Base-by-base conservation (phyloP, 1,139 yeast species). In the Blastobotrys aristatus region DNA sequence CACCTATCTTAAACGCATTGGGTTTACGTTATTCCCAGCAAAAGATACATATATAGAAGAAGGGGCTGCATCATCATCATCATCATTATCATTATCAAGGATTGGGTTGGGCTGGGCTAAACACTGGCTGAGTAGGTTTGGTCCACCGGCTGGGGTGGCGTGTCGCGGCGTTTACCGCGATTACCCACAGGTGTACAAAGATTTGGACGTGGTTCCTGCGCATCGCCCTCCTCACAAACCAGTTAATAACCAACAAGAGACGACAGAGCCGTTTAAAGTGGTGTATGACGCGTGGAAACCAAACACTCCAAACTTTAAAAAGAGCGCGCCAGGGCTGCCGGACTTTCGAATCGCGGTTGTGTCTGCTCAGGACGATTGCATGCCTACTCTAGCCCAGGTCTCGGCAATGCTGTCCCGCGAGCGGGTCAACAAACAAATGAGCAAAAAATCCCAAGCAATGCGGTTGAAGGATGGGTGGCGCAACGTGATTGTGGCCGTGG, bases 231-330 rank as follows among this genome's bases (percentile, higher is more conserved):
- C 59, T 2, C 56, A 51, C 26, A 24, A 30, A 6, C 37, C n/a
- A 14, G 18, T 24, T 41, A 24, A 45, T 47, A 14, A 39, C 6
- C 29, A 17, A 18, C 8, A 17, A 20, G 43, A 18, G n/a, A 33
- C 14, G 11, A 33, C 17, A 14, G 46, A 46, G 10, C 58, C 61
- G n/a, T 57, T 51, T 33, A 44, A 52, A 13, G 54, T 70, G 20
- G 66, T 73, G 1, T 89, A 74, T 57, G 75, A 84, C 57, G 87
- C 87, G 1, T 90, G 97, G 97, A 89, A 86, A 63, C 97, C 97
- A 0, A 71, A 75, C 1, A 77, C 83, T 0, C 66, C 65, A 64
- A 50, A 53, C 8, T 90, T 86, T 66, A 80, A 80, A 49, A 89
- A 89, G 59, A 80, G 79, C 38, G 61, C 63, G 27, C 89, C 90